These are phyloP conservation scores for Salvia splendens DNA, from an alignment of 257 asterid genomes.

Conservation along the genomic window DNA sequence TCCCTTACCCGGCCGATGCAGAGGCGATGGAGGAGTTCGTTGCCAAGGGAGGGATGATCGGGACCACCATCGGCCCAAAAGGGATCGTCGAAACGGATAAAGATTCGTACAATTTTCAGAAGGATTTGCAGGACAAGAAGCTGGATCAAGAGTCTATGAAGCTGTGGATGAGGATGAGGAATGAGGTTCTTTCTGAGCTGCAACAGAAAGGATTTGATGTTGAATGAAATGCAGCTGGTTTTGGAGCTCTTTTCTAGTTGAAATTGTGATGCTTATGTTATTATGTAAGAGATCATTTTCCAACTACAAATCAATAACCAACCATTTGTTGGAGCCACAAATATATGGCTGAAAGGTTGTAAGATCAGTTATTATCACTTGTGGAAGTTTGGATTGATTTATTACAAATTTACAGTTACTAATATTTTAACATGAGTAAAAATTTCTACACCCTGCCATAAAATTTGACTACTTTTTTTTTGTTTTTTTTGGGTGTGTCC, in stretches of 20 bases:
- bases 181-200: constrained; percentile 68
- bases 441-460: too few species aligned
- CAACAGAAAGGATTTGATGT: constrained; percentile 77
- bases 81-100: constrained; percentile 66
- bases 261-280: not conserved
- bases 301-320: too few species aligned
- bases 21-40: constrained; percentile 95
- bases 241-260: not conserved
- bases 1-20: constrained; percentile 84
- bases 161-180: constrained; percentile 88
- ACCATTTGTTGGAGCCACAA: not conserved
- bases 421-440: too few species aligned
- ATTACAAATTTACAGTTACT: too few species aligned
- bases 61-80: constrained; percentile 89
- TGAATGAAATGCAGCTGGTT: constrained; percentile 34
- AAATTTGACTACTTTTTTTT: too few species aligned
- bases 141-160: constrained; percentile 84
- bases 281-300: too few species aligned
- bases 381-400: too few species aligned
- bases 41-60: constrained; percentile 91
- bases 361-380: not conserved
- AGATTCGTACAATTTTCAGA: constrained; percentile 64
- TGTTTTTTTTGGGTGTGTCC: too few species aligned
- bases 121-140: constrained; percentile 85
- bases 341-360: too few species aligned